Evolutionary conservation across 2,329 filamentous ascomycete genomes (phyloP).

Genomic region (Fusarium nelsonii): DNA sequence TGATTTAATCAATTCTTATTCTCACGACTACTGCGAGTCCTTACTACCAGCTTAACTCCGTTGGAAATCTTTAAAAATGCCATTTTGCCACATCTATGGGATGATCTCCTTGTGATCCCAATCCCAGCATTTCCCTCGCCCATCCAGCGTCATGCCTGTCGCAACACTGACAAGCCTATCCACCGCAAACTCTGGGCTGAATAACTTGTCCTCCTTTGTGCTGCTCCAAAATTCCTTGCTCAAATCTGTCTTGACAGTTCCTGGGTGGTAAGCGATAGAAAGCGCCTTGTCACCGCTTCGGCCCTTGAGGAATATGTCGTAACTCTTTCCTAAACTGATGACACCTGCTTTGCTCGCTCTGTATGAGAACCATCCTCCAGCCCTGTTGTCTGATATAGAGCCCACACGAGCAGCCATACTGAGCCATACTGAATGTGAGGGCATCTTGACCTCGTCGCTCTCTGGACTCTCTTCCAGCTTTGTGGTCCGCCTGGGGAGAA

Average conservation of each 20-base stretch:
- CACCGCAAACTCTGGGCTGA: conserved; percentile 74
- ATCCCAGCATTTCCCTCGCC: conserved; percentile 75
- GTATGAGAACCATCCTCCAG: conserved; percentile 87
- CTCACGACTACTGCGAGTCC: neutral
- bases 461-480: conserved; percentile 48
- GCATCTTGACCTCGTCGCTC: conserved; percentile 54
- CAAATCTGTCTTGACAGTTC: conserved; percentile 81
- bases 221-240: conserved; percentile 78
- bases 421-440: conserved; percentile 72
- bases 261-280: conserved; percentile 80
- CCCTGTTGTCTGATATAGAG: conserved; percentile 76
- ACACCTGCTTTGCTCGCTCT: conserved; percentile 81
- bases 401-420: conserved; percentile 84
- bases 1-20: conserved; percentile 39
- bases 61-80: no score
- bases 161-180: conserved; percentile 73
- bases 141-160: conserved; percentile 59
- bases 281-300: conserved; percentile 72
- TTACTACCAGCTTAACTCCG: neutral
- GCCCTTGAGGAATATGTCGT: conserved; percentile 74
- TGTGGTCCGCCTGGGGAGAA: conserved; percentile 72
- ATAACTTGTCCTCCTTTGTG: conserved; percentile 71
- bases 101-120: conserved; percentile 72
- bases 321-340: conserved; percentile 76
- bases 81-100: conserved; percentile 5